Conservation (phyloP, 108 stramenopile genomes). For the Pseudonitzschia pungens region DNA sequence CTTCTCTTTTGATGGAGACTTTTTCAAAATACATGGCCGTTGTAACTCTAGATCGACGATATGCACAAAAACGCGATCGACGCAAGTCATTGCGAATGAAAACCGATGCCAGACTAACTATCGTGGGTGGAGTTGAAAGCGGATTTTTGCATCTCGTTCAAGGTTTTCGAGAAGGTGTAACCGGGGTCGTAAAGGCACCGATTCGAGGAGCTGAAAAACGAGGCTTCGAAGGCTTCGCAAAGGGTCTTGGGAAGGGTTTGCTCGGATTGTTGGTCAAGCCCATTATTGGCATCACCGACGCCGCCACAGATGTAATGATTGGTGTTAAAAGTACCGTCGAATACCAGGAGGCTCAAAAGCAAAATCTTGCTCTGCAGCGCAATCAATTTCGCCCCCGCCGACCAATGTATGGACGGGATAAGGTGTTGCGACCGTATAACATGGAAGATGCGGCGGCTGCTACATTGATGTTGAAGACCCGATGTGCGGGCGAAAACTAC, state of each 20-base stretch:
- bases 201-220: constrained; percentile 80
- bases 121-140: constrained; percentile 74
- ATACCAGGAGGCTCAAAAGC: constrained; percentile 25
- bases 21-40: constrained; percentile 83
- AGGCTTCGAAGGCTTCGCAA: constrained; percentile 81
- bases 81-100: constrained; percentile 34
- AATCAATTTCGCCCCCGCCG: constrained; percentile 64
- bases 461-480: constrained; percentile 57
- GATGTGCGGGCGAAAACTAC: constrained; percentile 67
- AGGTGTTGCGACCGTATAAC: constrained; percentile 50
- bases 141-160: constrained; percentile 63
- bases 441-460: constrained; percentile 70
- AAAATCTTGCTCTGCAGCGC: constrained; percentile 17
- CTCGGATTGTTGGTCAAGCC: constrained; percentile 91
- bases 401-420: constrained; percentile 68
- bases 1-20: constrained; percentile 76
- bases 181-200: constrained; percentile 72
- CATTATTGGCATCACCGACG: constrained; percentile 90
- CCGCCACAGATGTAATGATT: constrained; percentile 87
- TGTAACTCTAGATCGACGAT: constrained; percentile 82
- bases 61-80: constrained; percentile 76
- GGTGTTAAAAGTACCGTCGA: constrained; percentile 76
- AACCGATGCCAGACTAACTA: constrained; percentile 38
- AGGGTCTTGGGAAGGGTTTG: constrained; percentile 83
- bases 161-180: constrained; percentile 82